Percentiles rank a stretch among this genome's conserved stretches.
Evolutionary conservation across 176 grass and related monocot genomes (phyloP).

Genomic region (Paspalum notatum): DNA sequence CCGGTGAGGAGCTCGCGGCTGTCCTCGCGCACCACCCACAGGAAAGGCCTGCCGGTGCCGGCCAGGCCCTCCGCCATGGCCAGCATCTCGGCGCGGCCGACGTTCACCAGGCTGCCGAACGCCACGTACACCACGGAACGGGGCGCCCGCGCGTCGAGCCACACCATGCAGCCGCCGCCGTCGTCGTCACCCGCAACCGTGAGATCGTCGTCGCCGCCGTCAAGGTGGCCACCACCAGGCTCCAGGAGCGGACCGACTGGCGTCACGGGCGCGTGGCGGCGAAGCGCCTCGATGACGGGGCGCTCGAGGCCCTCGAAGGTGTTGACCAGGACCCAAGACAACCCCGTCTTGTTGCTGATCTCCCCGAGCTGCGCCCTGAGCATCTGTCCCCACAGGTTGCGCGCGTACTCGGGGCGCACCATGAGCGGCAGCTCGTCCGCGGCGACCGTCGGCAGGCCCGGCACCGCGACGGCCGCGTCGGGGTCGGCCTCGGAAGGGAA

Average conservation of each 20-base stretch:
- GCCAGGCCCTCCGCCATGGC: slow-evolving; percentile 47
- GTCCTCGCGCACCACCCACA: slow-evolving; percentile 62
- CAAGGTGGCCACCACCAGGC: not conserved
- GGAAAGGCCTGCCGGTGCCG: slow-evolving; percentile 33
- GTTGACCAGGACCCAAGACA: slow-evolving; percentile 60
- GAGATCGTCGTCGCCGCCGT: not conserved
- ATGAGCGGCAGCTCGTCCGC: slow-evolving; percentile 52
- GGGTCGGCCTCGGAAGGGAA: slow-evolving; percentile 30
- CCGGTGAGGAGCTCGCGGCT: slow-evolving; percentile 5
- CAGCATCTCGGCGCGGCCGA: slow-evolving; percentile 40
- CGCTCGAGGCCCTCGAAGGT: slow-evolving; percentile 56
- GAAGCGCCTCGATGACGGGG: slow-evolving; percentile 20
- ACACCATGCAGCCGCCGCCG: slow-evolving; percentile 29
- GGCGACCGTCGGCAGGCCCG: slow-evolving; percentile 45
- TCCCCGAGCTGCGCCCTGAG: slow-evolving; percentile 45
- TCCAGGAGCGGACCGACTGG: slow-evolving; percentile 62
- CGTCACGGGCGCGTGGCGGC: not conserved
- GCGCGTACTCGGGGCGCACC: slow-evolving; percentile 41
- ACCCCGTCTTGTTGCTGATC: slow-evolving; percentile 2
- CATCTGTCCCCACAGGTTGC: slow-evolving; percentile 33
- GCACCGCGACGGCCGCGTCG: slow-evolving; percentile 17
- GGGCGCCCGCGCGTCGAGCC: slow-evolving; percentile 43
- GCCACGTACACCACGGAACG: slow-evolving; percentile 61
- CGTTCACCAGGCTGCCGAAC: slow-evolving; percentile 59
- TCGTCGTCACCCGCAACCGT: not conserved